Conservation (phyloP, 345 rosid genomes). For the Raphanus raphanistrum region DNA sequence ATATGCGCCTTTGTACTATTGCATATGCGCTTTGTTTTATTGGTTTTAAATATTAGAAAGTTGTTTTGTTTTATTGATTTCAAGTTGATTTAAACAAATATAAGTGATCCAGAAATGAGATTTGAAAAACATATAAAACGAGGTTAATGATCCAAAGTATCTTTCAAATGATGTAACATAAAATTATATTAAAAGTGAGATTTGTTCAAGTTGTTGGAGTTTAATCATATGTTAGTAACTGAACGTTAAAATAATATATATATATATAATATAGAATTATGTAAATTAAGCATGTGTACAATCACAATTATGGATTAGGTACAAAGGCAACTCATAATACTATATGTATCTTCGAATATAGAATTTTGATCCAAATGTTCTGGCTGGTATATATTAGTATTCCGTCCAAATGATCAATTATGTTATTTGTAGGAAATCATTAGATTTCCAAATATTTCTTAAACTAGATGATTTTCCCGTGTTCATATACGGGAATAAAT, state of each 20-base stretch:
- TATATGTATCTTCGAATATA: background rate
- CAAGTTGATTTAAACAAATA: background rate
- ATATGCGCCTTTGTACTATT: background rate
- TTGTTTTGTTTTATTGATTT: background rate
- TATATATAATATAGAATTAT: background rate
- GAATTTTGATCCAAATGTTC: background rate
- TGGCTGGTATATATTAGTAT: background rate
- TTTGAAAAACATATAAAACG: background rate
- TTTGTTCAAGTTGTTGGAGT: background rate
- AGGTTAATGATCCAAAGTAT: background rate
- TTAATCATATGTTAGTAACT: background rate
- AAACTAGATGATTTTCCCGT: too few species aligned
- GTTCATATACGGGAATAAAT: too few species aligned
- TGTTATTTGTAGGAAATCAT: background rate
- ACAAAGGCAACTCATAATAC: background rate
- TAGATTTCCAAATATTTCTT: too few species aligned
- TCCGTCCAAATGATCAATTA: background rate
- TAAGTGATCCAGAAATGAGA: background rate
- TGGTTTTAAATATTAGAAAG: background rate
- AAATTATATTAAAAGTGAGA: background rate
- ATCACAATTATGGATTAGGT: background rate
- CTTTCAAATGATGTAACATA: background rate
- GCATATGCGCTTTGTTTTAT: background rate
- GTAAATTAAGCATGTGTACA: background rate
- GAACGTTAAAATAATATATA: background rate